Conservation (phyloP, 1,284 basidiomycete genomes). For the Pyrrhoderma noxium region DNA sequence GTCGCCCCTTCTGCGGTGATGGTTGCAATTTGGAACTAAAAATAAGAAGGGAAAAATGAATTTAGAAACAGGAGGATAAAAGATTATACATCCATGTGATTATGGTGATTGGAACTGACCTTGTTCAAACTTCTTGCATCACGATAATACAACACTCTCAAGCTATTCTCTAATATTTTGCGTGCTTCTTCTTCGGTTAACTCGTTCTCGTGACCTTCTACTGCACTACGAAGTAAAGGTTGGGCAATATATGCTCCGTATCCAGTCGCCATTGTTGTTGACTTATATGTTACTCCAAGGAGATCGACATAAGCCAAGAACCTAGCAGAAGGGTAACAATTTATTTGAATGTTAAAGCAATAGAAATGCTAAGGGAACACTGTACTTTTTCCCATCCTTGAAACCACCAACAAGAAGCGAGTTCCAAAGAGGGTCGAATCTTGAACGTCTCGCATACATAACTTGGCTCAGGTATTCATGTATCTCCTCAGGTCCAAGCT, state of each 20-base stretch:
- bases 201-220: conserved; percentile 73
- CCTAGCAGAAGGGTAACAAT: conserved; percentile 32
- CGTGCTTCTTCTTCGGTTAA: conserved; percentile 79
- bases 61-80: not conserved
- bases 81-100: conserved; percentile 22
- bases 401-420: conserved; percentile 89
- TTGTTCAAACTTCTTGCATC: conserved; percentile 96
- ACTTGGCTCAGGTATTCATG: conserved; percentile 90
- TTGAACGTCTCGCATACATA: conserved; percentile 85
- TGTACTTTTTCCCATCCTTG: conserved; percentile 69
- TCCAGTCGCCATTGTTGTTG: conserved; percentile 94
- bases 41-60: not conserved
- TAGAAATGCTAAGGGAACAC: not conserved
- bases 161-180: conserved; percentile 76
- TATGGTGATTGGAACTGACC: conserved; percentile 41
- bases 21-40: conserved; percentile 90
- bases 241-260: conserved; percentile 95
- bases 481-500: conserved; percentile 82
- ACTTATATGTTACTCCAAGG: conserved; percentile 92
- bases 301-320: conserved; percentile 95
- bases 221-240: conserved; percentile 84
- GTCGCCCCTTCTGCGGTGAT: conserved; percentile 73
- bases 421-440: conserved; percentile 97
- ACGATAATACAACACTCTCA: conserved; percentile 95
- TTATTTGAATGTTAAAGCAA: not conserved